Percentiles rank a stretch among this genome's conserved stretches.
phyloP scores from a whole-genome alignment of 441 rosid species.

The Corymbia calophylla region DNA sequence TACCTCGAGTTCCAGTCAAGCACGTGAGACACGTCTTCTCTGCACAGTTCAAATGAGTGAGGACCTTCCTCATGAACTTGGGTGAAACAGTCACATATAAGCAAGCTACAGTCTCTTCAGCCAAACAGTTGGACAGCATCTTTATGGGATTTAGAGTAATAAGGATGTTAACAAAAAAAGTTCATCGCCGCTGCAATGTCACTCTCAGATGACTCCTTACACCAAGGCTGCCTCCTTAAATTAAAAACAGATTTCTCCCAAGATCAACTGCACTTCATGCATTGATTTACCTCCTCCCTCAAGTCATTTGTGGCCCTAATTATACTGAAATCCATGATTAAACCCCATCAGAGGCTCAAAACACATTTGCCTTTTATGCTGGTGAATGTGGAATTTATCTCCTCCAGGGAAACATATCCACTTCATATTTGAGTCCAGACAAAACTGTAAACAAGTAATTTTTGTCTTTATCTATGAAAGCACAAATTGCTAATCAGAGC shows the following conservation, averaged over 20 bases:
- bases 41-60: neutral
- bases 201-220: constrained; percentile 1
- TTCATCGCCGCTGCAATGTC: constrained; percentile 13
- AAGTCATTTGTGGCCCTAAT: neutral
- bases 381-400: neutral
- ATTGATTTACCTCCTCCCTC: neutral
- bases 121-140: neutral
- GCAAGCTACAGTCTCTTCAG: neutral
- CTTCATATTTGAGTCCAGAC: neutral
- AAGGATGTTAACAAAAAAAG: constrained; percentile 5
- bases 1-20: neutral
- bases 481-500: neutral
- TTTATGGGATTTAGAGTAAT: neutral
- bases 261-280: neutral
- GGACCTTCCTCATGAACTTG: neutral
- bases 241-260: neutral
- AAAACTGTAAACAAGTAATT: neutral
- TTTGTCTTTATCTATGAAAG: neutral
- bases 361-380: neutral
- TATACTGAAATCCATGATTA: neutral
- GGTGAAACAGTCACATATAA: neutral
- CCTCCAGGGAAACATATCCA: neutral
- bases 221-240: constrained; percentile 10
- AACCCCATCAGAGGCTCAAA: neutral
- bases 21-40: neutral